Conservation (phyloP, 345 rosid genomes). For the Ceriops decandra region DNA sequence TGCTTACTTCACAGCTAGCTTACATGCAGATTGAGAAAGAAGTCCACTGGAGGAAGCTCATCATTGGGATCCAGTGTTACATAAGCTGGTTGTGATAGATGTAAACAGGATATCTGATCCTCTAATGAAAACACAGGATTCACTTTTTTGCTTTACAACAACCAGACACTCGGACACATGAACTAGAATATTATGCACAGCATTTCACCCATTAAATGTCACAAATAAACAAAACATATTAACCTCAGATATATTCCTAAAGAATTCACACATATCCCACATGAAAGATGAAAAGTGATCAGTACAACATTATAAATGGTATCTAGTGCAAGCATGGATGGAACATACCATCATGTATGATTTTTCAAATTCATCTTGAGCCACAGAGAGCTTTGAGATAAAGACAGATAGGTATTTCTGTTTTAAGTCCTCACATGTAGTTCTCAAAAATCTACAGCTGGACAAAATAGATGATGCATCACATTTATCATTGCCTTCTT, state of each 20-base stretch:
- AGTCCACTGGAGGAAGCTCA: neutral
- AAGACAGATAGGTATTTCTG: slow-evolving; percentile 74
- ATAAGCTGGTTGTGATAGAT: neutral
- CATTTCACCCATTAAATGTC: too few species aligned
- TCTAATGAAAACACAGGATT: neutral
- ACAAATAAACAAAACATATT: neutral
- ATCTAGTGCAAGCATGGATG: neutral
- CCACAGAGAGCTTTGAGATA: slow-evolving; percentile 51
- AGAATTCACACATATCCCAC: neutral
- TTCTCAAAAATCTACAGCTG: slow-evolving; percentile 33
- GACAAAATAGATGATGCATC: slow-evolving; percentile 27
- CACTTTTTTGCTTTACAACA: too few species aligned
- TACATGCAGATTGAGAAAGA: too few species aligned
- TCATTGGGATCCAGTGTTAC: neutral
- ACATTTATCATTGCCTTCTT: slow-evolving; percentile 32
- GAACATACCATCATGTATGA: slow-evolving; percentile 61
- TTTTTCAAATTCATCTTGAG: slow-evolving; percentile 72
- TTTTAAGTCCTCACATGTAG: slow-evolving; percentile 55
- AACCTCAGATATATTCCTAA: neutral
- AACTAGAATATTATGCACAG: too few species aligned
- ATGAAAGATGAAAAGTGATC: neutral
- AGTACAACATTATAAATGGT: neutral
- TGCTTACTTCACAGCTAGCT: neutral
- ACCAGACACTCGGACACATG: too few species aligned
- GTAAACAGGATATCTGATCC: neutral